These are phyloP conservation scores for Fusarium agapanthi DNA, from an alignment of 2,329 filamentous ascomycete genomes.

Conservation along the genomic window DNA sequence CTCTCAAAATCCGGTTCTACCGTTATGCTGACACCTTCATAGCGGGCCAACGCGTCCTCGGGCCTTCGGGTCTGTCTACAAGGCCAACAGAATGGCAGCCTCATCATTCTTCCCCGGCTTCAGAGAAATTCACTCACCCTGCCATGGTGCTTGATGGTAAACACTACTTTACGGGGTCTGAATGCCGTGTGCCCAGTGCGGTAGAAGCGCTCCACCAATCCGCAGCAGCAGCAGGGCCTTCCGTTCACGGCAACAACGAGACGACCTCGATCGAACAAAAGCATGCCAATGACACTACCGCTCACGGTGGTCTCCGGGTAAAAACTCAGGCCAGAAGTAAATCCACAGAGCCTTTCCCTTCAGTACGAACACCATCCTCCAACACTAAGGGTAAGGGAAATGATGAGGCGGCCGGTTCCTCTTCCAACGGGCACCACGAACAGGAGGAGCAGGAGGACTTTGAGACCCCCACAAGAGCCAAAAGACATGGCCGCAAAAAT, in stretches of 20 bases:
- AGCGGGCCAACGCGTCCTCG: conserved; percentile 45
- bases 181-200: conserved; percentile 18
- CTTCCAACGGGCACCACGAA: background rate
- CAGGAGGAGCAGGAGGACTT: conserved; percentile 8
- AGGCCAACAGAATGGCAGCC: conserved; percentile 31
- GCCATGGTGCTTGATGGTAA: conserved; percentile 29
- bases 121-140: conserved; percentile 30
- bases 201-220: conserved; percentile 44
- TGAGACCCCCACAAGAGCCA: conserved; percentile 35
- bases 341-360: conserved; percentile 1
- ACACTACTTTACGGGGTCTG: conserved; percentile 40
- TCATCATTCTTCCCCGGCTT: conserved; percentile 33
- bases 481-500: conserved; percentile 12
- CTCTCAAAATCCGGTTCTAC: background rate
- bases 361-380: background rate
- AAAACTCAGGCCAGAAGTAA: conserved; percentile 9
- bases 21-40: conserved; percentile 17
- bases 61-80: conserved; percentile 43
- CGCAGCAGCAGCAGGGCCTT: conserved; percentile 36
- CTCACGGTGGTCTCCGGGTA: background rate
- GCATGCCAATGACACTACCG: background rate
- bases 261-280: background rate
- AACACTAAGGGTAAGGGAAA: background rate
- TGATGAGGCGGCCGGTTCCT: background rate
- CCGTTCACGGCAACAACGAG: conserved; percentile 20